Evolutionary conservation across 371 early-diverging fungal species (phyloP), one percentile per base, ranked within the genome.

Genomic region (Rhizopus delemar): DNA sequence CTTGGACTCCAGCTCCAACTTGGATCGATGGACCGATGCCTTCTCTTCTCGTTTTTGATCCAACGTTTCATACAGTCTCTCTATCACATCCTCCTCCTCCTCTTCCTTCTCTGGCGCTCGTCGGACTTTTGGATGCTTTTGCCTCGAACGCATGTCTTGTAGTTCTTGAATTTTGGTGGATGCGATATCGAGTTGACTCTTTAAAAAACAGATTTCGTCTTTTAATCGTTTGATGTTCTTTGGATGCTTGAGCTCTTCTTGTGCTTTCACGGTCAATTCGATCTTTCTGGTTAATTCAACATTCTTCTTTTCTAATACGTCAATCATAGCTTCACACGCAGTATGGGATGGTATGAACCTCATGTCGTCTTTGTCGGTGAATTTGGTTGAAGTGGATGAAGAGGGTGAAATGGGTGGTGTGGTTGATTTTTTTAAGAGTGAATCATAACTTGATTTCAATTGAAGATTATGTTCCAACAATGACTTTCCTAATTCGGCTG

Each of bases 401-500:
- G 78, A 72, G 5, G 78, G 74, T 34, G 73, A 74, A 8, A 72
- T 67, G 3, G 78, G 74, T 11, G 78, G 63, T 34, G 61, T 53
- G 13, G 22, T 22, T 66, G 69, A 41, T 72, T 72, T 33, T 9
- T 77, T 68, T 48, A 84, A 53, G 22, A 80, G 16, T 22, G 57
- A 62, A 48, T 84, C 81, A 61, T 78, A 81, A 51, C 78, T 81
- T 3, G 74, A 57, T 54, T 82, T 77, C 34, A 84, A 57, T 16
- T 48, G 63, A 7, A 70, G 51, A 55, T 84, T 82, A 39, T 80
- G 68, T 31, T 81, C 81, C 45, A 82, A 59, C 6, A 84, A 60
- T 53, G 78, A 73, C 65, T 83, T 81, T 60, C 87, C 85, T 63
- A 86, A 76, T 76, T 83, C 76, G 16, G 85, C 85, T 15, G 87